phyloP scores from a whole-genome alignment of 192 early-diverging fungal genomes.

The Ambispora gerdemannii region DNA sequence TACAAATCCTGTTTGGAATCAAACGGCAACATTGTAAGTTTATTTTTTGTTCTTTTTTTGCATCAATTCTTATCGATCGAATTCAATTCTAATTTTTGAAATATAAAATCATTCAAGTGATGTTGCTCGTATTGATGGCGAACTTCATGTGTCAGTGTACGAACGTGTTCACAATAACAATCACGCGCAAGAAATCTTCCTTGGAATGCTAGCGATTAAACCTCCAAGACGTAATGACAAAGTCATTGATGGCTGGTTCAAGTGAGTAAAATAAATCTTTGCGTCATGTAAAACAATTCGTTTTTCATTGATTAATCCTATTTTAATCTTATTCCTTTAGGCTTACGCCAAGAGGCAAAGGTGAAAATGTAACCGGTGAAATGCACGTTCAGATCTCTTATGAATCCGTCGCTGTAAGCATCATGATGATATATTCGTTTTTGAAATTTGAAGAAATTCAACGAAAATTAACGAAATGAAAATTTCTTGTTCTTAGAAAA shows the following conservation, averaged over 20 bases:
- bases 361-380: constrained; percentile 40
- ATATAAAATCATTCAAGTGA: too few relatives aligned
- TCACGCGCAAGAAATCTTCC: constrained; percentile 36
- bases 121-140: constrained; percentile 21
- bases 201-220: constrained; percentile 44
- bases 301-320: too few relatives aligned
- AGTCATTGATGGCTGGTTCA: constrained; percentile 46
- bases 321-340: constrained; percentile 6
- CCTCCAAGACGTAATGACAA: constrained; percentile 43
- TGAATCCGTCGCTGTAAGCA: constrained; percentile 25
- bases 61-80: not conserved
- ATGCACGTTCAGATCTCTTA: constrained; percentile 47
- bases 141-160: constrained; percentile 23
- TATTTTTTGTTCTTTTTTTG: not conserved
- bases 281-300: not conserved
- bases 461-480: too few relatives aligned
- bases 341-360: constrained; percentile 27
- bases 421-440: constrained; percentile 7
- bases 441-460: too few relatives aligned
- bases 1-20: constrained; percentile 24
- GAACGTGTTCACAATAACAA: constrained; percentile 30
- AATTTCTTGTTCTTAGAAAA: constrained; percentile 30
- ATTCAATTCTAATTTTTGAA: not conserved
- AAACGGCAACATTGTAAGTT: constrained; percentile 24
- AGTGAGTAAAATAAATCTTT: constrained; percentile 19